phyloP scores from a whole-genome alignment of 2,329 filamentous ascomycete genomes.

The Didymella lethalis region DNA sequence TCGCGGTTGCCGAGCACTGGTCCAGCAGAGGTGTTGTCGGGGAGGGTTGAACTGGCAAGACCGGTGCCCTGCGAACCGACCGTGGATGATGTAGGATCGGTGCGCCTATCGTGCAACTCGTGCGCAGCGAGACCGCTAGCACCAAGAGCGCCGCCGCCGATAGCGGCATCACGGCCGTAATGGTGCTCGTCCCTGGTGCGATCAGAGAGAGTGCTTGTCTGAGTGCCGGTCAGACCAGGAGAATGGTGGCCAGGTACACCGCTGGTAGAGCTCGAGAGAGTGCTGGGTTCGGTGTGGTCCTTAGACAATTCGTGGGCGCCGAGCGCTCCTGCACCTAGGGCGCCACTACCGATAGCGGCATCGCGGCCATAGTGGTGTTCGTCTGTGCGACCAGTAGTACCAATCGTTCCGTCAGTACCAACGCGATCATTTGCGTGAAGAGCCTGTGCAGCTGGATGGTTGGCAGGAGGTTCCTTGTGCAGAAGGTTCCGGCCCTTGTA shows the following conservation, averaged over 20 bases:
- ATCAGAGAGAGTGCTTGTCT: conserved; percentile 14
- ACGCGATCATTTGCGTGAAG: conserved; percentile 17
- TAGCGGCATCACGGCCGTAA: conserved; percentile 36
- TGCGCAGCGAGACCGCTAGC: conserved; percentile 39
- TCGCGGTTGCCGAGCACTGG: conserved; percentile 3
- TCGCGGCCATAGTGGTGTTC: conserved; percentile 37
- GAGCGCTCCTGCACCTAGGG: conserved; percentile 40
- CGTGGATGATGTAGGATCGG: not conserved
- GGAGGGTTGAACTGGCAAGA: conserved; percentile 14
- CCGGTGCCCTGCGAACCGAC: conserved; percentile 2
- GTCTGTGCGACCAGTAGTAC: not conserved
- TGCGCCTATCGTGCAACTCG: conserved; percentile 33
- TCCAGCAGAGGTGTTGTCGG: conserved; percentile 8
- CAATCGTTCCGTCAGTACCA: conserved; percentile 8
- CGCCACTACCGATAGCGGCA: conserved; percentile 41
- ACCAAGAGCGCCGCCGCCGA: conserved; percentile 40
- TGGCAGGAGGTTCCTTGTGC: conserved; percentile 53
- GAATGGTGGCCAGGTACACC: conserved; percentile 2
- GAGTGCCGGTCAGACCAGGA: conserved; percentile 2
- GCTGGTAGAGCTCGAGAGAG: not conserved
- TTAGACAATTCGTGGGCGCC: conserved; percentile 24
- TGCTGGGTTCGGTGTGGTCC: conserved; percentile 7
- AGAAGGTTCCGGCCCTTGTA: conserved; percentile 48
- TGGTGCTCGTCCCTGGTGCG: conserved; percentile 29
- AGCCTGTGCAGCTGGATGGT: conserved; percentile 44